Conservation (phyloP, 257 asterid genomes). For the Anisodus acutangulus region DNA sequence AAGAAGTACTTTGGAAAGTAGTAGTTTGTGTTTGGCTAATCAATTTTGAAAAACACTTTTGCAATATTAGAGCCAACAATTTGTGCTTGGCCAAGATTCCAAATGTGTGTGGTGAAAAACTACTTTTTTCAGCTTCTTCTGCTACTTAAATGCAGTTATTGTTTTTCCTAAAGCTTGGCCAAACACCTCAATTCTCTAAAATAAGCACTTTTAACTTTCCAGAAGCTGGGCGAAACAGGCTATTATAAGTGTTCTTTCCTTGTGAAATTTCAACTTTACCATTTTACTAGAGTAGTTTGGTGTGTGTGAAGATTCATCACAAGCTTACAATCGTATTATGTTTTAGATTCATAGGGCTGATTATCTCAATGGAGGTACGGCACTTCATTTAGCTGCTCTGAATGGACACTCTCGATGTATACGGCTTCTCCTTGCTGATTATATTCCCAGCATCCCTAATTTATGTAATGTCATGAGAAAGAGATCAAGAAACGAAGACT, state of each 20-base stretch:
- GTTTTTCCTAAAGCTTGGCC: too few species aligned
- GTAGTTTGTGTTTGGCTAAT: too few species aligned
- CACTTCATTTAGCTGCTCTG: constrained; percentile 87
- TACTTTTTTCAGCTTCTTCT: too few species aligned
- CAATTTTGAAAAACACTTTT: too few species aligned
- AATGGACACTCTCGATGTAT: constrained; percentile 84
- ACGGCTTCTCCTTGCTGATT: constrained; percentile 80
- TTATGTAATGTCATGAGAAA: constrained; percentile 58
- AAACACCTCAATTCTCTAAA: too few species aligned
- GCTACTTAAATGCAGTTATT: too few species aligned
- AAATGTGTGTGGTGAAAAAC: too few species aligned
- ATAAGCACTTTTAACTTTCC: too few species aligned
- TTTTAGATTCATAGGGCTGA: constrained; percentile 80
- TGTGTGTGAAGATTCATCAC: background rate
- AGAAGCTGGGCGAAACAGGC: too few species aligned
- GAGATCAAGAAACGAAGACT: constrained; percentile 48
- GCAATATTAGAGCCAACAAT: too few species aligned
- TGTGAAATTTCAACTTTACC: background rate
- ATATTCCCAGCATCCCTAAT: constrained; percentile 74
- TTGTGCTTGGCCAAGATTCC: too few species aligned
- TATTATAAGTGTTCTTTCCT: background rate
- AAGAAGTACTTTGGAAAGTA: too few species aligned
- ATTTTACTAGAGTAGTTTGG: background rate
- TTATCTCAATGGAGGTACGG: constrained; percentile 88
- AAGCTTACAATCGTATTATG: constrained; percentile 35